Evolutionary conservation across 345 rosid species (phyloP).

Genomic region (Aquilaria malaccensis): DNA sequence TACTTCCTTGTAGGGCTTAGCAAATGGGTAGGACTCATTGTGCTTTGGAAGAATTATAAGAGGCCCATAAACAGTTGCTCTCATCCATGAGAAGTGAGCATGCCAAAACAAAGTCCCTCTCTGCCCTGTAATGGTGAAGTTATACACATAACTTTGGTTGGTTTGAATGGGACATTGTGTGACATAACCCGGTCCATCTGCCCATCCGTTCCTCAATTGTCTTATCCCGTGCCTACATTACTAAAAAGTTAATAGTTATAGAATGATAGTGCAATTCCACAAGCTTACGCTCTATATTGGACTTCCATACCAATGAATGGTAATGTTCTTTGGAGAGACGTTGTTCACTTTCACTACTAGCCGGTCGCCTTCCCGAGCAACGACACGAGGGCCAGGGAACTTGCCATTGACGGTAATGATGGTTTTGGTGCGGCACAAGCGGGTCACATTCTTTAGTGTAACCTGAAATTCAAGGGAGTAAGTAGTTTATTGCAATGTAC

Average conservation of each 20-base stretch:
- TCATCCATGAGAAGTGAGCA: conserved; percentile 68
- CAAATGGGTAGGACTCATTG: conserved; percentile 54
- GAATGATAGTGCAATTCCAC: neutral
- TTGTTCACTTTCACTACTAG: conserved; percentile 39
- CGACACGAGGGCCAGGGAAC: conserved; percentile 48
- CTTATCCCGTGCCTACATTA: conserved; percentile 51
- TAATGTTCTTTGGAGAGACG: conserved; percentile 26
- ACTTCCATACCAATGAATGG: conserved; percentile 36
- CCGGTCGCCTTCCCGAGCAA: conserved; percentile 52
- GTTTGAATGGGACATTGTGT: conserved; percentile 78
- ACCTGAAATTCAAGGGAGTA: conserved; percentile 22
- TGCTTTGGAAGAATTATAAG: conserved; percentile 56
- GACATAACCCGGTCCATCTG: conserved; percentile 71
- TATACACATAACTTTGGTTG: conserved; percentile 53
- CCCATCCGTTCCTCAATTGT: conserved; percentile 71
- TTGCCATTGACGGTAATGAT: conserved; percentile 44
- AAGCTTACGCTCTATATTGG: neutral
- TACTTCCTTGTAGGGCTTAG: conserved; percentile 63
- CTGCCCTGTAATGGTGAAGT: conserved; percentile 63
- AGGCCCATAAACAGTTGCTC: conserved; percentile 68
- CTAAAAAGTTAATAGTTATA: neutral
- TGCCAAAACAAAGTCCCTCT: conserved; percentile 79
- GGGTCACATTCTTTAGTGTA: conserved; percentile 29
- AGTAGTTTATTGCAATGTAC: neutral
- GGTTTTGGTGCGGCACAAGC: conserved; percentile 41